Conservation (phyloP, 179 eudicot genomes). For the Kewa caespitosa region DNA sequence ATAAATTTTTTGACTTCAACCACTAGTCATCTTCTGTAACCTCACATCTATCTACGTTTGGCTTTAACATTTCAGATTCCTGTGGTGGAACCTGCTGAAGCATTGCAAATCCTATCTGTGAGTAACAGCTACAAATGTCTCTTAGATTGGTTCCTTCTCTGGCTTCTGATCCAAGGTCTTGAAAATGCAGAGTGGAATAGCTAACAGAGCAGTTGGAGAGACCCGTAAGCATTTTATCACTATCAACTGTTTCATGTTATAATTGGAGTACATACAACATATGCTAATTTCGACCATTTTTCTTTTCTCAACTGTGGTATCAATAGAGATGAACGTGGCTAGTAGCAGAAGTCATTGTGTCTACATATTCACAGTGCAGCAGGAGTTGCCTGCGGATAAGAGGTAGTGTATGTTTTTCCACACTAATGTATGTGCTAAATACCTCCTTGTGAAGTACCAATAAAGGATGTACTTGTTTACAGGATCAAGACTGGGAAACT, state of each 20-base stretch:
- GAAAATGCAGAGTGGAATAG: slow-evolving; percentile 68
- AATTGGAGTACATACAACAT: background rate
- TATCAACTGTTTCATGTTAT: slow-evolving; percentile 10
- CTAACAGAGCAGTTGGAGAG: slow-evolving; percentile 92
- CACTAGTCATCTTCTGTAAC: background rate
- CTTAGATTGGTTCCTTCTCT: background rate
- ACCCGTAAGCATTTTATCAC: slow-evolving; percentile 62
- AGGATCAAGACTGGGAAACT: slow-evolving; percentile 65
- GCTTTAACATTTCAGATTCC: slow-evolving; percentile 45
- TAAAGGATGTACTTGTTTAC: slow-evolving; percentile 21
- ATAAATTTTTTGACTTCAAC: background rate
- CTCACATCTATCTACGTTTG: slow-evolving; percentile 1
- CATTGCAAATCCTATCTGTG: slow-evolving; percentile 64
- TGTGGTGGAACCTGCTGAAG: slow-evolving; percentile 58
- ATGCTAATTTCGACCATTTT: background rate
- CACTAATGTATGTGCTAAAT: background rate
- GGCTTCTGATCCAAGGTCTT: slow-evolving; percentile 16
- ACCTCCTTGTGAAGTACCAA: background rate
- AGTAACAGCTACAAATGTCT: slow-evolving; percentile 28
- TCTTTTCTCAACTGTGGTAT: slow-evolving; percentile 26
- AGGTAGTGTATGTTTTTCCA: slow-evolving; percentile 46
- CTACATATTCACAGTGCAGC: slow-evolving; percentile 70
- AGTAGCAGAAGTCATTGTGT: slow-evolving; percentile 95
- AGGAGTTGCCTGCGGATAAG: slow-evolving; percentile 50
- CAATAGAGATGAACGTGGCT: slow-evolving; percentile 83